These are phyloP conservation scores for Letharia lupina DNA, from an alignment of 495 filamentous ascomycete species.

Conservation along the genomic window DNA sequence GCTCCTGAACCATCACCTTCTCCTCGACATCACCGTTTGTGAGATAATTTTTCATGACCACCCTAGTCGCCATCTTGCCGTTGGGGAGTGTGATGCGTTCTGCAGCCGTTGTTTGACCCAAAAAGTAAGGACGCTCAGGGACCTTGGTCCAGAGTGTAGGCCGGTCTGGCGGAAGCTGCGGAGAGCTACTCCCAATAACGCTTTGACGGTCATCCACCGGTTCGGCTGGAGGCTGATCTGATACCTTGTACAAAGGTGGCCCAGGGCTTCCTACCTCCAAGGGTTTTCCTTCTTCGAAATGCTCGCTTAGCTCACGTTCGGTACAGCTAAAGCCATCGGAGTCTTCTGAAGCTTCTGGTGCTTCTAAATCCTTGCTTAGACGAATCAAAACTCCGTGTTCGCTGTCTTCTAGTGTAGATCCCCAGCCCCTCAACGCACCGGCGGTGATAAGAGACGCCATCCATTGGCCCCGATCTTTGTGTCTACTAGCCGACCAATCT, in stretches of 20 bases:
- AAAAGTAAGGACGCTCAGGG: conserved; percentile 1
- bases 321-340: background rate
- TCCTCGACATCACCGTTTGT: conserved; percentile 10
- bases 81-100: conserved; percentile 7
- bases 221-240: background rate
- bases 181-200: background rate
- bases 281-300: conserved; percentile 8
- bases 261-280: background rate
- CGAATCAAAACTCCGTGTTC: background rate
- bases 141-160: background rate
- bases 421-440: conserved; percentile 9
- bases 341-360: background rate
- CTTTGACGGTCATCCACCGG: background rate
- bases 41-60: conserved; percentile 5
- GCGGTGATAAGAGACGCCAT: conserved; percentile 8
- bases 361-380: background rate
- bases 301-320: conserved; percentile 3
- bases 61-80: conserved; percentile 8
- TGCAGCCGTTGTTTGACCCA: background rate
- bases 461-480: conserved; percentile 9
- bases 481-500: background rate
- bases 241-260: conserved; percentile 6
- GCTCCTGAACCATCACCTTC: conserved; percentile 13
- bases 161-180: background rate
- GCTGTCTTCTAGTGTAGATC: background rate